phyloP scores from a whole-genome alignment of 768 basidiomycete species.

The Xerocomellus chrysenteron region DNA sequence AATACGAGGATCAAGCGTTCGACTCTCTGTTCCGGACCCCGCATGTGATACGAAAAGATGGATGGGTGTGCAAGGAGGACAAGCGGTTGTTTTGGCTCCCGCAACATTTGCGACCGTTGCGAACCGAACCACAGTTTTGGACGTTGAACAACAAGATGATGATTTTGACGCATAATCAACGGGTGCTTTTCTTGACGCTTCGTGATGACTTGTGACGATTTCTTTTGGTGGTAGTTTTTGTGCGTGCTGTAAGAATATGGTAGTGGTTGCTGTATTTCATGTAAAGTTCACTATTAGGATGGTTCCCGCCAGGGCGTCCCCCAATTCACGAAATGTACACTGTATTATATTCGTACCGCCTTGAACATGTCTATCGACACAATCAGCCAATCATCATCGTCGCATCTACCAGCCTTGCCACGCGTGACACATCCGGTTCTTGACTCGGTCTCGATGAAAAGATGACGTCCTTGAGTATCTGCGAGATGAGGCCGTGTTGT shows the following conservation, averaged over 20 bases:
- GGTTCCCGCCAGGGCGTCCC: no score
- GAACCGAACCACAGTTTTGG: not conserved
- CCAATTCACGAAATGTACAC: no score
- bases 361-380: not conserved
- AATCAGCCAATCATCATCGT: slow-evolving; percentile 33
- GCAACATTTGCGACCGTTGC: slow-evolving; percentile 6
- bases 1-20: not conserved
- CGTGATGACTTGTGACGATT: not conserved
- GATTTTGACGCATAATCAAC: slow-evolving; percentile 5
- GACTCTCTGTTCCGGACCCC: slow-evolving; percentile 4
- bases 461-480: slow-evolving; percentile 89
- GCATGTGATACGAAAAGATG: slow-evolving; percentile 7
- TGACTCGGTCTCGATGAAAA: slow-evolving; percentile 58
- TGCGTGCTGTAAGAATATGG: not conserved
- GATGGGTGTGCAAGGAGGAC: slow-evolving; percentile 11
- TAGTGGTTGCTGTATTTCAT: not conserved
- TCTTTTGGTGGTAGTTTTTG: not conserved
- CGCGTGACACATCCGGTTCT: slow-evolving; percentile 21
- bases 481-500: slow-evolving; percentile 91
- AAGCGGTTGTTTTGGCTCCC: slow-evolving; percentile 13
- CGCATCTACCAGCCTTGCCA: slow-evolving; percentile 36
- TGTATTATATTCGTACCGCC: not conserved
- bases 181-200: slow-evolving; percentile 4
- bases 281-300: no score
- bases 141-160: slow-evolving; percentile 2